Evolutionary conservation across 78 protist genomes (phyloP), one percentile per base, ranked within the genome.

Genomic region (Creolimax fragrantissima): DNA sequence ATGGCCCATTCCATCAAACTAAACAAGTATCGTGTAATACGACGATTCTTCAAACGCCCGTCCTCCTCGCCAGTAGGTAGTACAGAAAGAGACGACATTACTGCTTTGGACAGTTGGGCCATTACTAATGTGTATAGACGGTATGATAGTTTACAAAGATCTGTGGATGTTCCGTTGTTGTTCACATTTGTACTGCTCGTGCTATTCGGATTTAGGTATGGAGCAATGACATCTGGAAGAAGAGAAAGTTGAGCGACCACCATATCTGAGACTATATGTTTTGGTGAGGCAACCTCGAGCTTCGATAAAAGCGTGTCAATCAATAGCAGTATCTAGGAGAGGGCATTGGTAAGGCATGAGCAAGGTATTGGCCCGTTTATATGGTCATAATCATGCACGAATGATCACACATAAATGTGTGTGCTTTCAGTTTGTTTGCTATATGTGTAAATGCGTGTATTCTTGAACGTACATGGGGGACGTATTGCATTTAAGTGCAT

Each of bases 1-100:
- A 89, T 89, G 44, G 45, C 83, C 91, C 91, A 89, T 41, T 89
- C 91, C 91, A 89, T 45, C 24, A 89, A 83, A 5, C 81, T 39
- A 35, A 89, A 89, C 35, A 89, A n/a, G 45, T 58, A 83, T 37
- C 41, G 44, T 3, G 81, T 45, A 44, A 45, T 37, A 44, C 43
- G 43, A 43, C 43, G 35, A 41, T 88, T 67, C 44, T 88, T 88
- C 58, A 58, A 24, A 24, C 74, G 74, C 74, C 24, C 39, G 39
- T 58, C 74, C 24, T 58, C 74, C 24, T 17, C 74, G 74, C 74
- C 24, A 24, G 11, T 17, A 32, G 74, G 39, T 17, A 32, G 39
- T 17, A 58, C 39, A 32, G 74, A 58, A 17, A 58, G 74, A 24
- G 74, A 17, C 24, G 74, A 0, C 74, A 58, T 58, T 17, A 58